Percentiles rank a stretch among this genome's conserved stretches.
Evolutionary conservation across 805 yeast species (phyloP).

Genomic region (Candida montana): DNA sequence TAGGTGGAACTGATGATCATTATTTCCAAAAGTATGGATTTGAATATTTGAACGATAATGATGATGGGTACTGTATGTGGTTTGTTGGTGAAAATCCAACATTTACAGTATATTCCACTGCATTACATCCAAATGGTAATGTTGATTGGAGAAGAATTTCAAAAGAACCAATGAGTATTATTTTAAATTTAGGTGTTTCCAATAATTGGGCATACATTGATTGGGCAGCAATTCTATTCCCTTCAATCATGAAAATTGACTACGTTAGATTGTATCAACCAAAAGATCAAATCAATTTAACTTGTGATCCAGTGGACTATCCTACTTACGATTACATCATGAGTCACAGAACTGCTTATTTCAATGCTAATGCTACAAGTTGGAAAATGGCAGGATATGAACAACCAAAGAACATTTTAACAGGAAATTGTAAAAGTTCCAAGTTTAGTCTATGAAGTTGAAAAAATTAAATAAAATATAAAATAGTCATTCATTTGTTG

Average conservation of each 20-base stretch:
- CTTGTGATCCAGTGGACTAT: slow-evolving; percentile 44
- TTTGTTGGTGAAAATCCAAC: slow-evolving; percentile 44
- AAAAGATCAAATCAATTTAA: slow-evolving; percentile 30
- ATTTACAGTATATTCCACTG: slow-evolving; percentile 36
- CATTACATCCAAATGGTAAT: slow-evolving; percentile 46
- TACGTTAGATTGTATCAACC: slow-evolving; percentile 49
- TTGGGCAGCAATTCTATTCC: slow-evolving; percentile 41
- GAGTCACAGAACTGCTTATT: slow-evolving; percentile 36
- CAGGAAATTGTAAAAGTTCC: slow-evolving; percentile 16
- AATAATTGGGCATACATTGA: slow-evolving; percentile 47
- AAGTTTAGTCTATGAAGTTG: background rate
- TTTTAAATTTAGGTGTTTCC: slow-evolving; percentile 45
- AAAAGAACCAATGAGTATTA: slow-evolving; percentile 46
- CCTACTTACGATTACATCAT: slow-evolving; percentile 44
- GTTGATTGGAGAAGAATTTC: slow-evolving; percentile 42
- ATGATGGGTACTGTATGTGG: slow-evolving; percentile 30
- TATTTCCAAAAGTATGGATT: slow-evolving; percentile 39
- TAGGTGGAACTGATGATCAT: slow-evolving; percentile 22
- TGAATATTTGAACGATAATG: slow-evolving; percentile 31
- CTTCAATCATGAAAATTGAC: slow-evolving; percentile 38
- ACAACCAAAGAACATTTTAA: slow-evolving; percentile 35
- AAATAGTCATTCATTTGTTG: no score
- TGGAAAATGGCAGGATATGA: slow-evolving; percentile 42
- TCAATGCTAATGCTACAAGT: slow-evolving; percentile 37
- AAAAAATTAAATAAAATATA: background rate